Evolutionary conservation across 768 basidiomycete species (phyloP), one percentile per base, ranked within the genome.

Genomic region (Boletales sp.): DNA sequence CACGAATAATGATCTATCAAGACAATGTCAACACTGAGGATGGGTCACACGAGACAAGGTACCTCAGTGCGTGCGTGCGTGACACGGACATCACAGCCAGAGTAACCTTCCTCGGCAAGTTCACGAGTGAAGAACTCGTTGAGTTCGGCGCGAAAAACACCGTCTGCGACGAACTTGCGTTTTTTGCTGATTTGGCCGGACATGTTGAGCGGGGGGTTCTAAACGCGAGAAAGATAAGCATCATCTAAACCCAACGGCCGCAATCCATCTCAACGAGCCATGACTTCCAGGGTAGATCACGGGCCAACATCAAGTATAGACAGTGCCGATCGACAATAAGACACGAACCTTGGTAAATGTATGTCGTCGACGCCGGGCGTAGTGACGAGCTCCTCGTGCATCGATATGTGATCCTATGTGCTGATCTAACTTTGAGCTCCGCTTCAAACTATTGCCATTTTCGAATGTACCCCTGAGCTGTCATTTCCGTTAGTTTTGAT

Each of bases 61-160:
- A 91, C 90, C 79, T 99, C 96, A 62, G 96, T 99, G 66, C 95
- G 90, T 56, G 95, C 94, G 72, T 98, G 95, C 60, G 96, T 97
- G 55, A 97, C 94, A 67, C 96, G 93, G 71, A 99, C 96, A 75
- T 99, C 96, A 73, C 96, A 99, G 48, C 96, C 96, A 75, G 96
- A 98, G 83, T 98, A 99, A 62, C 95, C 95, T 74, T 99, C 96
- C 75, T 94, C 94, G 48, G 96, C 90, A 64, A 98, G 90, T 74
- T 98, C 95, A 61, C 94, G 86, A 53, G 85, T 91, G 74, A 98
- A 96, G 82, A 99, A 98, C 74, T 99, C 96, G 69, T 92, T 92
- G 71, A 99, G 83, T 76, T 99, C 96, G 60, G 96, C 96, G 70
- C 92, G 93, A 83, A 94, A 95, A 50, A 97, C 94, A 85, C 94